Percentiles rank a stretch among this genome's conserved stretches.
Conservation (phyloP, 768 basidiomycete genomes). For the Boletus barrowsii region DNA sequence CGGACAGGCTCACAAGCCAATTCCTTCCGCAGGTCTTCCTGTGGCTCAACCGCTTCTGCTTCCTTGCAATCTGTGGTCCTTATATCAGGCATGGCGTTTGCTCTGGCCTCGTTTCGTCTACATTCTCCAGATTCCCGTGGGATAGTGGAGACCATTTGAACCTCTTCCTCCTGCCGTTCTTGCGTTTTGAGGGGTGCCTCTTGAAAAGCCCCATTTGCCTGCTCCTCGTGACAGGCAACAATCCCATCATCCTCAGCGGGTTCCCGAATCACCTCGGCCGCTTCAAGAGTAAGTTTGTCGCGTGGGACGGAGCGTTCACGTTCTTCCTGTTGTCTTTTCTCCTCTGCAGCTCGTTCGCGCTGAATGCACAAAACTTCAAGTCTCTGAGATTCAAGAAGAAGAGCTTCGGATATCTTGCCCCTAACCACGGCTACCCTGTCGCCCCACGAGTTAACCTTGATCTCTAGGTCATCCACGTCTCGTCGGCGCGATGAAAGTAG, state of each 20-base stretch:
- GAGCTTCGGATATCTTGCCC: constrained; percentile 37
- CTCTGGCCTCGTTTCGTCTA: not conserved
- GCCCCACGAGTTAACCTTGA: constrained; percentile 47
- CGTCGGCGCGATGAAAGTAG: constrained; percentile 49
- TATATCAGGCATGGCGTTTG: not conserved
- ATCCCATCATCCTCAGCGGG: constrained; percentile 18
- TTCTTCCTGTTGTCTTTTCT: constrained; percentile 17
- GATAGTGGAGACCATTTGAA: not conserved
- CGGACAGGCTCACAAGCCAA: not conserved
- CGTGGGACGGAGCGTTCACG: constrained; percentile 32
- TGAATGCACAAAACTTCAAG: constrained; percentile 37
- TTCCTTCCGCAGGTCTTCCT: not conserved
- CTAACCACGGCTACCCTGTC: constrained; percentile 34
- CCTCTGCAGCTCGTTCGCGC: constrained; percentile 27
- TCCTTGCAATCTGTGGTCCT: not conserved
- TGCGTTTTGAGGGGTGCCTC: not conserved
- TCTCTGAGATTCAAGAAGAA: constrained; percentile 41
- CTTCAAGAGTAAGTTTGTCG: constrained; percentile 16
- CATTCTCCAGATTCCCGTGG: constrained; percentile 1
- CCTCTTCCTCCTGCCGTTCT: not conserved
- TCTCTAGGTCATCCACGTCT: constrained; percentile 50
- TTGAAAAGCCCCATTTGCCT: constrained; percentile 8
- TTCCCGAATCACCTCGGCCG: constrained; percentile 11
- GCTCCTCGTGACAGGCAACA: constrained; percentile 24
- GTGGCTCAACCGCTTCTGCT: not conserved